phyloP scores from a whole-genome alignment of 169 alveolate genomes.

The Toxoplasma gondii region DNA sequence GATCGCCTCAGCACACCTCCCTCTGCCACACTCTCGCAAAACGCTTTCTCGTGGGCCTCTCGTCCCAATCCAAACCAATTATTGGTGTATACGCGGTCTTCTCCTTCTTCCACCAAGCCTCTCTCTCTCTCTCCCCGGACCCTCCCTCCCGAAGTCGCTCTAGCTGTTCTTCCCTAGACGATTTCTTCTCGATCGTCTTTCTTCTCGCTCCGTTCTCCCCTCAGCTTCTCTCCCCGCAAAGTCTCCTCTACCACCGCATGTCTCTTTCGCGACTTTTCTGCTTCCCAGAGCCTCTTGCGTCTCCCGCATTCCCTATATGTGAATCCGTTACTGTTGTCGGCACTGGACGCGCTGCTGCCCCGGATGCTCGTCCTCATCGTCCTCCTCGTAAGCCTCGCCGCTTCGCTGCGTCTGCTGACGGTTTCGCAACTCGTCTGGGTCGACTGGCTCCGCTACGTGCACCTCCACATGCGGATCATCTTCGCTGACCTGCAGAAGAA shows the following conservation, averaged over 20 bases:
- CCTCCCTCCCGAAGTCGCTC: no score
- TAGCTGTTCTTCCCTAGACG: no score
- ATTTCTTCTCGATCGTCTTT: no score
- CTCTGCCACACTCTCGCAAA: no score
- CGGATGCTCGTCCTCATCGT: slow-evolving; percentile 64
- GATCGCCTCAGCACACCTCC: no score
- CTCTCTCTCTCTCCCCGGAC: no score
- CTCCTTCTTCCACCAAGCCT: neutral
- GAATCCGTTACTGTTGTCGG: slow-evolving; percentile 61
- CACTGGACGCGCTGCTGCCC: slow-evolving; percentile 69
- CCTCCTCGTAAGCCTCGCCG: slow-evolving; percentile 70
- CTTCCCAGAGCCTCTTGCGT: neutral
- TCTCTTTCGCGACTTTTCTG: neutral
- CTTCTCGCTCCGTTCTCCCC: neutral
- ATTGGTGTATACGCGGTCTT: no score
- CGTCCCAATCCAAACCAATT: no score
- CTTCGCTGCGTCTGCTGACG: slow-evolving; percentile 63
- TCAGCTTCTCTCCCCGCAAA: neutral
- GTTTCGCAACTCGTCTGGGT: slow-evolving; percentile 63
- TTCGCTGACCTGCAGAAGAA: slow-evolving; percentile 38
- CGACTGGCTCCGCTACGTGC: slow-evolving; percentile 57
- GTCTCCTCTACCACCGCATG: neutral
- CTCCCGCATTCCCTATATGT: neutral
- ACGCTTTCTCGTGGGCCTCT: no score
- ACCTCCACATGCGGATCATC: slow-evolving; percentile 64